Conservation (phyloP, 179 eudicot species). For the Monotropa hypopitys region DNA sequence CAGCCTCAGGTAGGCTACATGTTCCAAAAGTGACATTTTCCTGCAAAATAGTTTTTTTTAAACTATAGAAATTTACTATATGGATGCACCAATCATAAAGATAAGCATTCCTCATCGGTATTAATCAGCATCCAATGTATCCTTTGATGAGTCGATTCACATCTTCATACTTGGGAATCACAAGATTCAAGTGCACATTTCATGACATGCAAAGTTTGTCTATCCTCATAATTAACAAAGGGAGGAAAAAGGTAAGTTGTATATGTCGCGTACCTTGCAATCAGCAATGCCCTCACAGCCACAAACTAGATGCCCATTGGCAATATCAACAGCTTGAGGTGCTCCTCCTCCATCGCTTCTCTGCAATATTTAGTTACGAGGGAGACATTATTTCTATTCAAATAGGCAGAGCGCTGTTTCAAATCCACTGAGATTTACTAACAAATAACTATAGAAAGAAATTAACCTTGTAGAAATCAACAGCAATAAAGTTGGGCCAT, state of each 20-base stretch:
- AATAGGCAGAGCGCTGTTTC: too few species aligned
- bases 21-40: conserved; percentile 55
- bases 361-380: conserved; percentile 20
- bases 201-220: not conserved
- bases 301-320: conserved; percentile 66
- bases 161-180: not conserved
- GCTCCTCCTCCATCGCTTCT: conserved; percentile 97
- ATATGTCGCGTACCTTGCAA: conserved; percentile 52
- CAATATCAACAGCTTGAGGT: conserved; percentile 69
- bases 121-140: not conserved
- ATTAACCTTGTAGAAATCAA: conserved; percentile 74
- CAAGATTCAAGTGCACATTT: not conserved
- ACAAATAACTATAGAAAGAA: not conserved
- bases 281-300: conserved; percentile 48
- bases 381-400: not conserved
- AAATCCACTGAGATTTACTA: not conserved
- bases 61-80: too few species aligned
- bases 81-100: not conserved
- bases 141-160: not conserved
- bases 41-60: conserved; percentile 23
- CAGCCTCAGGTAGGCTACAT: conserved; percentile 40
- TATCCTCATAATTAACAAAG: not conserved
- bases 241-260: not conserved
- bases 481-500: conserved; percentile 85
- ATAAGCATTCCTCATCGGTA: not conserved